Evolutionary conservation across 331 rosid species (phyloP).

Genomic region (Stylosanthes scabra): DNA sequence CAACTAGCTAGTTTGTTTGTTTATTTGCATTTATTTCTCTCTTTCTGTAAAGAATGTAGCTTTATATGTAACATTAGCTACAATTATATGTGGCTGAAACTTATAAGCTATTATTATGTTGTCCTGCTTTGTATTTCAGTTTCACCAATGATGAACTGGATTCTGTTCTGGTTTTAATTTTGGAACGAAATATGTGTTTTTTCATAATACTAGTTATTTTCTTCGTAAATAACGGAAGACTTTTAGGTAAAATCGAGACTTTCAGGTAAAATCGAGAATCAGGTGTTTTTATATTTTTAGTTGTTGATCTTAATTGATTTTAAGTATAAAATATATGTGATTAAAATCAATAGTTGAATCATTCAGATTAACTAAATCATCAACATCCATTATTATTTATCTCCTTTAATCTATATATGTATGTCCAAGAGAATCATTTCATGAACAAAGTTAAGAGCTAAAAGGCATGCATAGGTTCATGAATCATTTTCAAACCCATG

Average conservation of each 20-base stretch:
- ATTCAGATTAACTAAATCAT: constrained; percentile 15
- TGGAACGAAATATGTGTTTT: neutral
- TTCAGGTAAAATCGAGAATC: no score
- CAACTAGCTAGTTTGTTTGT: constrained; percentile 37
- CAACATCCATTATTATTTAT: constrained; percentile 25
- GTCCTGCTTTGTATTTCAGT: neutral
- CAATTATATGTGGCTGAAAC: constrained; percentile 39
- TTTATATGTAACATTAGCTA: constrained; percentile 26
- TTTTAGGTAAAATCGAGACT: no score
- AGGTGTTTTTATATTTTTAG: no score
- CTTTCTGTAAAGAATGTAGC: constrained; percentile 37
- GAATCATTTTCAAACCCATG: constrained; percentile 20
- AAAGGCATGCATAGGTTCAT: neutral
- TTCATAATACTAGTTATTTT: no score
- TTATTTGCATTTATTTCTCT: constrained; percentile 37
- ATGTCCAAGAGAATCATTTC: neutral
- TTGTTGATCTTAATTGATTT: no score
- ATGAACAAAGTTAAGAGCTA: neutral
- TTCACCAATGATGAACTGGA: neutral
- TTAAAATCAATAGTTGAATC: no score
- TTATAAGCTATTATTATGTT: constrained; percentile 5
- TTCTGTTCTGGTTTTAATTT: neutral
- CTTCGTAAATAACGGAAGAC: no score
- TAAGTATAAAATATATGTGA: no score
- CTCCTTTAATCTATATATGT: no score